phyloP scores from a whole-genome alignment of 345 rosid species.

The Populus ilicifolia region DNA sequence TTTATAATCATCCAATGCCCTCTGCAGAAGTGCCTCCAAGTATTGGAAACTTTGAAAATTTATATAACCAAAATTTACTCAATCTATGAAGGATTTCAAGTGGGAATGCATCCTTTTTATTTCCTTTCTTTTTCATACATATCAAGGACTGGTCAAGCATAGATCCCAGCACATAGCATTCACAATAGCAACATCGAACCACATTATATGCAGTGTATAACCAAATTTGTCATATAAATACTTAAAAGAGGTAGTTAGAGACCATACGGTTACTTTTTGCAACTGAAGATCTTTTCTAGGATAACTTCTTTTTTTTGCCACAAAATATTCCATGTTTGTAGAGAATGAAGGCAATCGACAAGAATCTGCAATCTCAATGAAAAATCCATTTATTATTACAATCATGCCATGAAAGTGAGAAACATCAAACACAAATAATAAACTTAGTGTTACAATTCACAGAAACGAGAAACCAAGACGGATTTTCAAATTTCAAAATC shows the following conservation, averaged over 20 bases:
- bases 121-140: neutral
- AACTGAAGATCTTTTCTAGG: neutral
- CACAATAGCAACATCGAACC: neutral
- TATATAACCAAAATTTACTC: neutral
- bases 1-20: conserved; percentile 67
- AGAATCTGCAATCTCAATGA: neutral
- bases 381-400: neutral
- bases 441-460: neutral
- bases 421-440: neutral
- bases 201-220: neutral
- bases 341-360: neutral
- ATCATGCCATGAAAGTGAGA: neutral
- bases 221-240: neutral
- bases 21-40: conserved; percentile 66
- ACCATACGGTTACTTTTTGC: neutral
- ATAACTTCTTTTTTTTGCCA: neutral
- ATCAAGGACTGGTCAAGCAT: neutral
- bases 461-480: neutral
- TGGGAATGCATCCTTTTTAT: neutral
- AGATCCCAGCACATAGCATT: neutral
- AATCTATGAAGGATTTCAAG: neutral
- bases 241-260: neutral
- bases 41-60: conserved; percentile 5
- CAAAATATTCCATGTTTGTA: neutral
- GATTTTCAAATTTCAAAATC: neutral